These are phyloP conservation scores for Geotrichum klebahnii DNA, from an alignment of 1,139 yeast species.

Conservation along the genomic window DNA sequence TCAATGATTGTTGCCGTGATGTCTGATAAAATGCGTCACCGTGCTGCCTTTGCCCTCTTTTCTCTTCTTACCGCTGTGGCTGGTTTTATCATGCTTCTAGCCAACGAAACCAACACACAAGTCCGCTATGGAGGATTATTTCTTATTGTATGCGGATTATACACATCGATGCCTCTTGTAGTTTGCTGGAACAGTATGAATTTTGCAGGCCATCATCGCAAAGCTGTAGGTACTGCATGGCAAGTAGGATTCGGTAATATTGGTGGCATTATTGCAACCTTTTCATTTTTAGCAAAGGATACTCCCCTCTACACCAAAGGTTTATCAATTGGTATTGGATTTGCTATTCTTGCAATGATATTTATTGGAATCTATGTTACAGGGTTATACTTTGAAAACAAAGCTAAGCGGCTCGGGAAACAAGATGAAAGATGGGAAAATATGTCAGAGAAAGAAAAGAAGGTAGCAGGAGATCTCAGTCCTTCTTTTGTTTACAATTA, in stretches of 20 bases:
- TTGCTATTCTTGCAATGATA: conserved; percentile 50
- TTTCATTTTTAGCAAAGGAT: conserved; percentile 52
- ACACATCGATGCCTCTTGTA: conserved; percentile 68
- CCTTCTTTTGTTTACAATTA: conserved; percentile 55
- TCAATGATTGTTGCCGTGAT: conserved; percentile 47
- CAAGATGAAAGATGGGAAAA: conserved; percentile 44
- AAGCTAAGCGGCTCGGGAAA: conserved; percentile 37
- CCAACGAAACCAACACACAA: conserved; percentile 33
- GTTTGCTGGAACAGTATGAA: conserved; percentile 72
- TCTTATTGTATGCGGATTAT: conserved; percentile 60
- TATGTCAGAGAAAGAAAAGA: conserved; percentile 45
- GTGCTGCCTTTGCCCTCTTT: conserved; percentile 49
- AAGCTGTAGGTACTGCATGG: conserved; percentile 69
- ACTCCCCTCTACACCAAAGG: conserved; percentile 61
- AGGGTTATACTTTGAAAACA: conserved; percentile 35
- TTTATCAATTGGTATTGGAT: conserved; percentile 52
- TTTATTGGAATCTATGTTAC: conserved; percentile 46
- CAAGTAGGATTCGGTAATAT: conserved; percentile 79
- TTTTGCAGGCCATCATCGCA: conserved; percentile 65
- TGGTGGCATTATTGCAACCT: conserved; percentile 75
- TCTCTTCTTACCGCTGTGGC: conserved; percentile 46
- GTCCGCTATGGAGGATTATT: conserved; percentile 70
- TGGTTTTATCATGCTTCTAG: conserved; percentile 54
- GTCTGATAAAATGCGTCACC: conserved; percentile 45
- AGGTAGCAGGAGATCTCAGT: conserved; percentile 59